Evolutionary conservation across 169 alveolate species (phyloP).

Genomic region (Toxoplasma gondii): DNA sequence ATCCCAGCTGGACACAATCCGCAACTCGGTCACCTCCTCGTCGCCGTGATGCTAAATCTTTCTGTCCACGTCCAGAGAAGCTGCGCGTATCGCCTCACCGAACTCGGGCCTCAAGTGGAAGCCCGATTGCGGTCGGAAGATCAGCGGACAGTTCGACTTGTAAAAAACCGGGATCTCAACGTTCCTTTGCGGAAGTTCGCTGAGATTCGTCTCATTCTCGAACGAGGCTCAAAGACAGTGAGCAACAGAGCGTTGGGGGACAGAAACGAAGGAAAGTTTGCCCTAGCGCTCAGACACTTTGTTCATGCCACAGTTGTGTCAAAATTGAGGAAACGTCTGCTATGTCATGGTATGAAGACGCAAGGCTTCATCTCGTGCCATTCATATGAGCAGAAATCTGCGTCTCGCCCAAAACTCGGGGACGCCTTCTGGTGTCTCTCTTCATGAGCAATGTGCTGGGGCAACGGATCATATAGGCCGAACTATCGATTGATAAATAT

Average conservation of each 20-base stretch:
- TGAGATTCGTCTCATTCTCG: not conserved
- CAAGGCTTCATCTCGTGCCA: too few species aligned
- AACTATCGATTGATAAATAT: too few species aligned
- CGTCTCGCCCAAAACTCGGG: too few species aligned
- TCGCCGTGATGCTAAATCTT: not conserved
- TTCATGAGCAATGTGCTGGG: too few species aligned
- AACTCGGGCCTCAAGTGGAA: constrained; percentile 1
- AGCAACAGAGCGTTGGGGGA: not conserved
- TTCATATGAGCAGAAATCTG: too few species aligned
- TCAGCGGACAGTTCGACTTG: not conserved
- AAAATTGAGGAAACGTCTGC: too few species aligned
- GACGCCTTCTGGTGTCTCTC: too few species aligned
- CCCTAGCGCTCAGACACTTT: too few species aligned
- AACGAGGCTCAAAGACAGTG: not conserved
- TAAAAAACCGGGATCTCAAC: not conserved
- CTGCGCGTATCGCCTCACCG: not conserved
- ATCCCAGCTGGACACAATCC: constrained; percentile 2
- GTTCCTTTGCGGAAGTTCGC: not conserved
- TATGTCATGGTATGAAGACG: too few species aligned
- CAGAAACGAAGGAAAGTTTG: not conserved
- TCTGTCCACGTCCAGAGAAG: not conserved
- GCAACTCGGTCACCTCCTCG: not conserved
- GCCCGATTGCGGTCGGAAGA: not conserved
- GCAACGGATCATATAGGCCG: too few species aligned
- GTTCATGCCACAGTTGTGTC: too few species aligned